Percentiles rank a stretch among this genome's conserved stretches.
phyloP scores from a whole-genome alignment of 768 basidiomycete genomes.

The Lactifluus rugatus region DNA sequence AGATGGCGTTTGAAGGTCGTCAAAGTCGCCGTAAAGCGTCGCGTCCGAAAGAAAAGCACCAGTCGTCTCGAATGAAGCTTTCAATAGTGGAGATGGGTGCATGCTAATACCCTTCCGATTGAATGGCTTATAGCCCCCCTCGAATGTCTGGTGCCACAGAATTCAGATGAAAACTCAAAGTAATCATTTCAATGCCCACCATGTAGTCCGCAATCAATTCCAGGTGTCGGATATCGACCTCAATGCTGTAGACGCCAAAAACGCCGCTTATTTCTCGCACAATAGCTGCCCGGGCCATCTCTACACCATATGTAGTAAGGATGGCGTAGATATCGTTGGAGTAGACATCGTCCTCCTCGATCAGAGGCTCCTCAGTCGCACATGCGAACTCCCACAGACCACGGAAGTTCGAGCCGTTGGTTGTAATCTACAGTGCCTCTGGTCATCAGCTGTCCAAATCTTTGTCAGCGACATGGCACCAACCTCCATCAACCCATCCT shows the following conservation, averaged over 20 bases:
- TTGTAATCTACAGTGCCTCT: constrained; percentile 44
- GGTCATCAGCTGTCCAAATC: background rate
- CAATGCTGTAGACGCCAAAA: constrained; percentile 92
- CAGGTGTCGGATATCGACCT: constrained; percentile 87
- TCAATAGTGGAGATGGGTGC: constrained; percentile 90
- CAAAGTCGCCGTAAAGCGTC: constrained; percentile 90
- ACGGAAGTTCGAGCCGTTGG: constrained; percentile 89
- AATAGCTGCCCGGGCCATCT: constrained; percentile 89
- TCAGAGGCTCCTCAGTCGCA: constrained; percentile 34
- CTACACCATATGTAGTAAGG: constrained; percentile 88
- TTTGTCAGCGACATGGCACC: constrained; percentile 9
- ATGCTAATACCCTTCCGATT: constrained; percentile 91
- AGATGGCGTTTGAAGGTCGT: constrained; percentile 82
- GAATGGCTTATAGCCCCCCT: constrained; percentile 96
- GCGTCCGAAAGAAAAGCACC: constrained; percentile 87
- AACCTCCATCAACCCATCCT: constrained; percentile 46
- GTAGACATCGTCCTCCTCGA: constrained; percentile 74
- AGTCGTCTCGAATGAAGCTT: constrained; percentile 97
- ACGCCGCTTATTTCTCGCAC: constrained; percentile 85
- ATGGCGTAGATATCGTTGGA: constrained; percentile 95
- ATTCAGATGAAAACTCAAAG: background rate
- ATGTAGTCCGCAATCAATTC: constrained; percentile 99
- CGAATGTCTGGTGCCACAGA: constrained; percentile 71
- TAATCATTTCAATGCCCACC: constrained; percentile 43
- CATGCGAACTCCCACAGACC: constrained; percentile 75